Conservation (phyloP, 2,329 filamentous ascomycete genomes). For the Neophaeococcomyces mojaviensis region DNA sequence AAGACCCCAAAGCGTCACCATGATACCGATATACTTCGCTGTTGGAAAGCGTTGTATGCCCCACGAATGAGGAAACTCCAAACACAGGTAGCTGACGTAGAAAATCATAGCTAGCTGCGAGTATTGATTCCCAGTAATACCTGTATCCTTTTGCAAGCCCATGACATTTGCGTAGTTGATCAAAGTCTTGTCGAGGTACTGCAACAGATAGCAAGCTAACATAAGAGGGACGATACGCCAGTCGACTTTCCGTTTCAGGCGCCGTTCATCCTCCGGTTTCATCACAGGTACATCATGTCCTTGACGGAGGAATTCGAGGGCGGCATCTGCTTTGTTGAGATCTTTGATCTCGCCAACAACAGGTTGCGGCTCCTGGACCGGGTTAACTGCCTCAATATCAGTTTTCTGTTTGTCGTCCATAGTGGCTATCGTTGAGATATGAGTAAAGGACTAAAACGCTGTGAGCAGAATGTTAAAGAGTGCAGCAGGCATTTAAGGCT, state of each 20-base stretch:
- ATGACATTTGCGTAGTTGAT: slow-evolving; percentile 55
- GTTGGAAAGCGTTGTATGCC: slow-evolving; percentile 26
- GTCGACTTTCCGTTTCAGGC: slow-evolving; percentile 27
- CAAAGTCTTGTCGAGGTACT: slow-evolving; percentile 30
- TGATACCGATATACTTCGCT: slow-evolving; percentile 18
- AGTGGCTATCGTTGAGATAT: too few species aligned
- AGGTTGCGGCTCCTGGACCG: neutral
- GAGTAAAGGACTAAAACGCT: too few species aligned
- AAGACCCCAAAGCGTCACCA: slow-evolving; percentile 31
- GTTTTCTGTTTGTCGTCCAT: neutral
- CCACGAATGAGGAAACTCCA: slow-evolving; percentile 37
- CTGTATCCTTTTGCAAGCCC: slow-evolving; percentile 45
- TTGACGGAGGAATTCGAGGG: neutral
- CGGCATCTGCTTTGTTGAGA: neutral
- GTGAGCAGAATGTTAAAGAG: too few species aligned
- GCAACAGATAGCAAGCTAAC: slow-evolving; percentile 28
- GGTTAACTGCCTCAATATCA: neutral
- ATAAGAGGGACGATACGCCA: slow-evolving; percentile 27
- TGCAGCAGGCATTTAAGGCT: too few species aligned
- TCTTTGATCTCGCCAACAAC: neutral
- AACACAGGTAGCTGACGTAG: slow-evolving; percentile 44
- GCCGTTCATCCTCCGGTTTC: neutral
- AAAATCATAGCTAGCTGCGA: slow-evolving; percentile 51
- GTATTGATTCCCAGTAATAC: slow-evolving; percentile 43
- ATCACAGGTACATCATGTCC: neutral